Conservation (phyloP, 1,284 basidiomycete genomes). For the Coniferiporia sulphurascens region DNA sequence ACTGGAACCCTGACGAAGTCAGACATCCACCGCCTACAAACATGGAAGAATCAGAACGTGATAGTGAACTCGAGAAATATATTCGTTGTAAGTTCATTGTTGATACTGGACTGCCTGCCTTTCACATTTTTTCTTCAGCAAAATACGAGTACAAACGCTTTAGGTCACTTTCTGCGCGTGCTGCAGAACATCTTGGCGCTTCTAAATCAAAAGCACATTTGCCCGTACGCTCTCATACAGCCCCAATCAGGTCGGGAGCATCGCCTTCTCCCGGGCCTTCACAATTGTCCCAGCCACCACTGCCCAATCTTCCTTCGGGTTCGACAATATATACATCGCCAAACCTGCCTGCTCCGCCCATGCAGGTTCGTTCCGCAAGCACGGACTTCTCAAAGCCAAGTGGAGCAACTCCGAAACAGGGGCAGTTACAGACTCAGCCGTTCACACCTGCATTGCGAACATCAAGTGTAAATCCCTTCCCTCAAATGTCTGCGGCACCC, state of each 20-base stretch:
- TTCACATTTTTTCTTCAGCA: constrained; percentile 34
- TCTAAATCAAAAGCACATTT: constrained; percentile 20
- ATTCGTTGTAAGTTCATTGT: constrained; percentile 57
- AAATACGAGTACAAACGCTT: constrained; percentile 74
- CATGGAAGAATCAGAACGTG: constrained; percentile 71
- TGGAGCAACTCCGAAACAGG: not conserved
- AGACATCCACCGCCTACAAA: constrained; percentile 76
- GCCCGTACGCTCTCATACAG: constrained; percentile 12
- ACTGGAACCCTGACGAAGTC: constrained; percentile 73
- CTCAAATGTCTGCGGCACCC: constrained; percentile 9
- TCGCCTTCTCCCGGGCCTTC: not conserved
- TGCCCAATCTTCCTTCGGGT: not conserved
- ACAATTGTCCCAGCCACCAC: not conserved
- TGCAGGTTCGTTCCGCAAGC: not conserved
- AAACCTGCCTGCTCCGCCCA: not conserved
- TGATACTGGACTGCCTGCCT: not conserved
- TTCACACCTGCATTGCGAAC: not conserved
- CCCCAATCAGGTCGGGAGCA: constrained; percentile 11
- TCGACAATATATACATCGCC: not conserved
- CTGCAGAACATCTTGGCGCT: constrained; percentile 19
- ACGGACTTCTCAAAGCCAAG: not conserved
- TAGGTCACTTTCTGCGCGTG: constrained; percentile 25
- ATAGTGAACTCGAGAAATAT: constrained; percentile 80
- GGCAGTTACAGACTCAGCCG: not conserved
- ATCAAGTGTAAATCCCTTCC: not conserved